Percentiles rank a stretch among this genome's conserved stretches.
These are phyloP conservation scores for Bipolaris oryzae DNA, from an alignment of 2,329 filamentous ascomycete genomes.

Conservation along the genomic window DNA sequence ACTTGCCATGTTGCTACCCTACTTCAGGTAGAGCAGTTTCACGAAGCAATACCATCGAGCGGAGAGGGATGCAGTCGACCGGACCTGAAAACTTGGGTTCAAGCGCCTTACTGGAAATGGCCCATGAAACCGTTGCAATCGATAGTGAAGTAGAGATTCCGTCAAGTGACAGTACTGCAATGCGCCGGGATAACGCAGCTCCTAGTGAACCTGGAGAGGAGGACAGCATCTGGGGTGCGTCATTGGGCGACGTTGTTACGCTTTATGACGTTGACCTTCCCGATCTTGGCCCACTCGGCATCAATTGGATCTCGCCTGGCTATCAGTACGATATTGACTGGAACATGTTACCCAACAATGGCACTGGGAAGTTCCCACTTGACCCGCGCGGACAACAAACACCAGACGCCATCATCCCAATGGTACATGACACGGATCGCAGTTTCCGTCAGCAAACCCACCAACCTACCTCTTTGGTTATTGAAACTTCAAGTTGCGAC, in stretches of 20 bases:
- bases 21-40: neutral
- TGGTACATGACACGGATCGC: neutral
- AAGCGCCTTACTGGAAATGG: neutral
- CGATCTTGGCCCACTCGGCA: conserved; percentile 8
- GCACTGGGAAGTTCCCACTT: neutral
- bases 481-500: neutral
- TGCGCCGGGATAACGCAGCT: conserved; percentile 22
- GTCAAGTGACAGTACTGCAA: conserved; percentile 2
- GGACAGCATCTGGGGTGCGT: neutral
- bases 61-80: neutral
- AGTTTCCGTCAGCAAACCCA: neutral
- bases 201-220: neutral
- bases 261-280: conserved; percentile 10
- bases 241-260: neutral
- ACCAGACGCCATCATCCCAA: neutral
- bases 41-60: neutral
- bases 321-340: conserved; percentile 13
- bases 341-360: conserved; percentile 11
- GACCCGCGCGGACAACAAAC: neutral
- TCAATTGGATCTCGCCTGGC: conserved; percentile 19
- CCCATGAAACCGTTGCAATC: neutral
- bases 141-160: neutral
- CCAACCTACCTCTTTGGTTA: neutral
- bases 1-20: neutral
- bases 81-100: neutral